Conservation (phyloP, 2,329 filamentous ascomycete genomes). For the Aspergillus tubingensis region DNA sequence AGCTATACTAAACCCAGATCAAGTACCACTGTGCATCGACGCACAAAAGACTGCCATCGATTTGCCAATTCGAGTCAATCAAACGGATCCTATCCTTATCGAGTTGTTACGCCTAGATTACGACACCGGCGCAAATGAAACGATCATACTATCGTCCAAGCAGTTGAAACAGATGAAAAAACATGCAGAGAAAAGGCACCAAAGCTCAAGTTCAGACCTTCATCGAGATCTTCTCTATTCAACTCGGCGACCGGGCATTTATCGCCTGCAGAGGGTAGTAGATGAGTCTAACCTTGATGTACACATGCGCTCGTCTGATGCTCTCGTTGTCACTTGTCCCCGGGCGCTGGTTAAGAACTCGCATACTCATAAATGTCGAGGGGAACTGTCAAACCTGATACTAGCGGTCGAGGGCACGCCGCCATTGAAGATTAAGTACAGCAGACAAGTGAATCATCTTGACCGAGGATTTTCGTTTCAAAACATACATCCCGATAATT, state of each 20-base stretch:
- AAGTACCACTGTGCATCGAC: constrained; percentile 78
- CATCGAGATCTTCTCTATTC: constrained; percentile 71
- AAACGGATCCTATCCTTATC: constrained; percentile 83
- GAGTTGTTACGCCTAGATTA: constrained; percentile 87
- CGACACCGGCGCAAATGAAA: constrained; percentile 76
- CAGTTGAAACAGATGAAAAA: constrained; percentile 76
- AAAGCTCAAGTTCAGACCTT: constrained; percentile 51
- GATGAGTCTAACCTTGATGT: constrained; percentile 95
- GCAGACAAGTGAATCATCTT: constrained; percentile 79
- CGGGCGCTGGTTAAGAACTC: constrained; percentile 70
- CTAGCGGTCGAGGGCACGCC: constrained; percentile 86
- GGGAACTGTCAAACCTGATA: constrained; percentile 82
- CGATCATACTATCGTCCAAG: constrained; percentile 70
- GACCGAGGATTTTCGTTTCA: constrained; percentile 87
- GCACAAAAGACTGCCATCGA: constrained; percentile 60
- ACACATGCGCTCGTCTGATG: constrained; percentile 71
- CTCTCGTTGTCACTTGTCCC: constrained; percentile 84
- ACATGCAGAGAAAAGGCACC: constrained; percentile 63
- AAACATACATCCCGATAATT: constrained; percentile 86
- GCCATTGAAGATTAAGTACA: constrained; percentile 90
- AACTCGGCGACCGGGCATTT: constrained; percentile 84
- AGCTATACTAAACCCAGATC: constrained; percentile 81
- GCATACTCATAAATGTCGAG: constrained; percentile 71
- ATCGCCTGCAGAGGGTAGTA: constrained; percentile 79
- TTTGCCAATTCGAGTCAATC: constrained; percentile 89